Base-by-base conservation (phyloP, 257 asterid genomes). In the Petrea volubilis region DNA sequence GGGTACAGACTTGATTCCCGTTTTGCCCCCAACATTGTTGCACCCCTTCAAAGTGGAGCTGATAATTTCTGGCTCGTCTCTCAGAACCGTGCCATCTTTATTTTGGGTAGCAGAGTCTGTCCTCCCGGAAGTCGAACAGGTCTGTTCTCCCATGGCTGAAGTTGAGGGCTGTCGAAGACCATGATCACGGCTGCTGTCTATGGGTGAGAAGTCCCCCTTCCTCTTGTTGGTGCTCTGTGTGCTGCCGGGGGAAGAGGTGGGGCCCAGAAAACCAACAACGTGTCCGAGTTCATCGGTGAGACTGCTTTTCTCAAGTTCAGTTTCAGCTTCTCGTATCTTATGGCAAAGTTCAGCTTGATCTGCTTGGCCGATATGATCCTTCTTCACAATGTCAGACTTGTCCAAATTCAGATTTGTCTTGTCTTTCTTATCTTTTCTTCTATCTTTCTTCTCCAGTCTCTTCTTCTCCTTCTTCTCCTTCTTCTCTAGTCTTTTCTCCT, bases 161-260 rank as follows among this genome's bases (percentile, higher is more conserved):
- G 52, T n/a, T n/a, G n/a, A n/a, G n/a, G n/a, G n/a, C n/a, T 14
- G 31, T 60, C 74, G 20, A 31, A 23, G 34, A 79, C 91, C 87
- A 29, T 66, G 84, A 18, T 73, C 55, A 36, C 64, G 78, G 38
- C 41, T 76, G 20, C 70, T 79, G 33, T 71, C 74, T 15, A 58
- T 10, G 23, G 89, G 65, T 0, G 81, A 59, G 7, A 70, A 49
- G 13, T 53, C 70, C 79, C 89, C 78, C 79, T 82, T 88, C 64
- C 86, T 75, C 58, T 89, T 89, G 67, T 73, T 79, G 85, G 88
- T 91, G 38, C 77, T 88, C 59, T 85, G 84, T 7, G 95, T 85
- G 81, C 97, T 87, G 24, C 88, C 96, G 14, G 87, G 82, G 17
- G 97, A 91, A 34, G 84, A 50, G 79, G 79, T 78, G 13, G 92